phyloP scores from a whole-genome alignment of 768 basidiomycete genomes.

The Lactarius akahatsu region DNA sequence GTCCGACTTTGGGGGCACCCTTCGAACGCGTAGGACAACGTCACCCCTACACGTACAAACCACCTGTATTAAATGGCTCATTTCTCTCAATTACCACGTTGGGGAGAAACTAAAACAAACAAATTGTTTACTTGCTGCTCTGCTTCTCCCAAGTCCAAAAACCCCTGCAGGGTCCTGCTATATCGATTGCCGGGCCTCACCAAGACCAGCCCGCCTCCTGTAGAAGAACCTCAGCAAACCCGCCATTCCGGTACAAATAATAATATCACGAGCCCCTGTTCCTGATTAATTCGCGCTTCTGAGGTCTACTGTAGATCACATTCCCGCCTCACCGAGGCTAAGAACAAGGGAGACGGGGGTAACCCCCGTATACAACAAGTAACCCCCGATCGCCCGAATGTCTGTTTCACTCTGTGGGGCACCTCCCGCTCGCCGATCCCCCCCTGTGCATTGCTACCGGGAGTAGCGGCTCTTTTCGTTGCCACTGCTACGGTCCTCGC shows the following conservation, averaged over 20 bases:
- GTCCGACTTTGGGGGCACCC: neutral
- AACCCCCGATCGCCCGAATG: neutral
- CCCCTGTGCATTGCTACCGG: neutral
- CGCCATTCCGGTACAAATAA: neutral
- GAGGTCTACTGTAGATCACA: neutral
- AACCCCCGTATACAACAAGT: neutral
- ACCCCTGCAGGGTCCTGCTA: neutral
- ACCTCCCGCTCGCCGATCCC: neutral
- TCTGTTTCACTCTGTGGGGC: neutral
- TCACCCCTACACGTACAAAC: neutral
- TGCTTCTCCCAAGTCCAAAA: neutral
- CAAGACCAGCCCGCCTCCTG: neutral
- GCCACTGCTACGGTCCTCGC: neutral
- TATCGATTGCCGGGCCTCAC: neutral
- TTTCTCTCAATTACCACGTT: neutral
- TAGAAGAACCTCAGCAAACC: neutral
- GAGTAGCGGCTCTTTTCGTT: neutral
- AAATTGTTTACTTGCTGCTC: neutral
- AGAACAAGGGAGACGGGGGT: neutral
- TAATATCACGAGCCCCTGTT: neutral
- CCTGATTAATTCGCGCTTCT: slow-evolving; percentile 1
- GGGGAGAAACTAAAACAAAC: neutral
- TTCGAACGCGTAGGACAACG: neutral
- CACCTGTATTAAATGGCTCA: neutral
- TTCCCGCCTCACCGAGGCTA: neutral